These are phyloP conservation scores for Acmispon strigosus DNA, from an alignment of 306 rosid genomes.

Conservation along the genomic window DNA sequence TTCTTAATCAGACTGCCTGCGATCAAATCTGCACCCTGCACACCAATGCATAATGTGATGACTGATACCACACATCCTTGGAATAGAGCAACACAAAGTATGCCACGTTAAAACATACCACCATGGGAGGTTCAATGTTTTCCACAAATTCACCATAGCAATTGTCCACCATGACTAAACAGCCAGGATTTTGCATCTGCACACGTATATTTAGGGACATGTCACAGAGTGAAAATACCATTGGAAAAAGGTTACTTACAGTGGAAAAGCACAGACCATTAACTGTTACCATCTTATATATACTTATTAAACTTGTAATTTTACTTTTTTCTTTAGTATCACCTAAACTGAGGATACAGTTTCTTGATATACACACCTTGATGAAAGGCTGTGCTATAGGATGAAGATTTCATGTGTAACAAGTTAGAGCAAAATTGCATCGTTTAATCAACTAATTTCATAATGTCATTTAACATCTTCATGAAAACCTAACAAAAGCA, in stretches of 20 bases:
- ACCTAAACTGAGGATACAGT: not conserved
- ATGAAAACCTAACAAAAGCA: not conserved
- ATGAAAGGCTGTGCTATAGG: not conserved
- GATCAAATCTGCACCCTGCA: constrained; percentile 88
- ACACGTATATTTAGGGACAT: not conserved
- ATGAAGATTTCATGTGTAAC: too few species aligned
- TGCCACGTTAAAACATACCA: constrained; percentile 45
- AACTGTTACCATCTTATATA: not conserved
- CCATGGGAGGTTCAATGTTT: constrained; percentile 78
- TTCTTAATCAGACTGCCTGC: constrained; percentile 94
- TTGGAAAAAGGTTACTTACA: not conserved
- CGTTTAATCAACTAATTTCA: not conserved
- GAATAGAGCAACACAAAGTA: constrained; percentile 14
- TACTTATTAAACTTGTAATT: not conserved
- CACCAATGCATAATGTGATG: constrained; percentile 8
- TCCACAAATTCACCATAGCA: constrained; percentile 98
- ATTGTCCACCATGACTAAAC: constrained; percentile 91
- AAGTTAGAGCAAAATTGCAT: too few species aligned
- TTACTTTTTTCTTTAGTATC: not conserved
- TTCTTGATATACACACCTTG: constrained; percentile 16
- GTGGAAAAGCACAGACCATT: not conserved
- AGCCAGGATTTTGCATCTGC: constrained; percentile 80
- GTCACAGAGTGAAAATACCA: not conserved
- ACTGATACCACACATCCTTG: constrained; percentile 15
- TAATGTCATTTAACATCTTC: not conserved